Evolutionary conservation across 345 rosid genomes (phyloP).

Genomic region (Salix brachista): DNA sequence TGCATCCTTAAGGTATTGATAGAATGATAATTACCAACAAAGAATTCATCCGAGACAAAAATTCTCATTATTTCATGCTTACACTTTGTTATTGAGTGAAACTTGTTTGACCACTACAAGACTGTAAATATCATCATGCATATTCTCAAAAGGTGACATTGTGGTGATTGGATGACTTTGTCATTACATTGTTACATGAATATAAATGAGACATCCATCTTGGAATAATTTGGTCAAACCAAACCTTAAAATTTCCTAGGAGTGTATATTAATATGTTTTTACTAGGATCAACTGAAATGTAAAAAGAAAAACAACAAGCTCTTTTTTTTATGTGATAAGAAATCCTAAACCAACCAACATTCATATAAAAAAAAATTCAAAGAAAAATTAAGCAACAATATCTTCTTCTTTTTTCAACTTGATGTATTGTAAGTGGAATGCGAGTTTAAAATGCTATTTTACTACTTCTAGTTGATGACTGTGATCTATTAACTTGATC

Average conservation of each 20-base stretch:
- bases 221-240: conserved; percentile 63
- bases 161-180: not conserved
- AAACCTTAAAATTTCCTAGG: conserved; percentile 58
- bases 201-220: conserved; percentile 72
- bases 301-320: conserved; percentile 55
- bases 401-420: too few species aligned
- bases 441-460: conserved; percentile 20
- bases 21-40: not conserved
- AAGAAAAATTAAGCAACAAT: too few species aligned
- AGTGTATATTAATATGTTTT: conserved; percentile 67
- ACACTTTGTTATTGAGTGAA: not conserved
- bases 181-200: not conserved
- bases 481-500: conserved; percentile 45
- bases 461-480: conserved; percentile 28
- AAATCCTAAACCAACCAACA: conserved; percentile 19
- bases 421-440: too few species aligned
- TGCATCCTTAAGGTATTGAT: too few species aligned
- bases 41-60: too few species aligned
- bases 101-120: not conserved
- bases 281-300: conserved; percentile 69
- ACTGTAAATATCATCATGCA: too few species aligned
- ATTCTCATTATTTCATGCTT: not conserved
- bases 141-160: not conserved
- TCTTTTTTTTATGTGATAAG: conserved; percentile 19
- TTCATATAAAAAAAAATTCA: too few species aligned